These are phyloP conservation scores for Penicillium canescens DNA, from an alignment of 495 filamentous ascomycete genomes.

Conservation along the genomic window DNA sequence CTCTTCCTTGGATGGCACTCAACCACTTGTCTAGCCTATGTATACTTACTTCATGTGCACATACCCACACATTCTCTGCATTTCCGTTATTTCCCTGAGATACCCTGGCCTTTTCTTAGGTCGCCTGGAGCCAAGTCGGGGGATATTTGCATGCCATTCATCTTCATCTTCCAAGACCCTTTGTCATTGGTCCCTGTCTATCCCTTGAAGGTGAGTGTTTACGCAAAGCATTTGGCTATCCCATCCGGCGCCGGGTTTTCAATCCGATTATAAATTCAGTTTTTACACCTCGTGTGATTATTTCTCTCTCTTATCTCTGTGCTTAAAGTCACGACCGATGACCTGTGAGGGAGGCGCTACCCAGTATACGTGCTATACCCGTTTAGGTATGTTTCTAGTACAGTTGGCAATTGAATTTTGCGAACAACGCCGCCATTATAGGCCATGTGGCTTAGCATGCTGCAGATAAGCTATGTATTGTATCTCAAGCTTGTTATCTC, in stretches of 20 bases:
- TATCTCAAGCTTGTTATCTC: too few species aligned
- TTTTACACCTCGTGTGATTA: too few species aligned
- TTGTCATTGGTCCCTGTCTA: background rate
- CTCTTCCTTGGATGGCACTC: background rate
- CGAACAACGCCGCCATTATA: too few species aligned
- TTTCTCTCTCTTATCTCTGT: too few species aligned
- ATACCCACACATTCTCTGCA: conserved; percentile 6
- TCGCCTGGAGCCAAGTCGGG: background rate
- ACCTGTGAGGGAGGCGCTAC: too few species aligned
- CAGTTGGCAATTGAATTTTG: too few species aligned
- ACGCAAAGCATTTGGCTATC: background rate
- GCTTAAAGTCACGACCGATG: too few species aligned
- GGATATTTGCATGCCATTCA: conserved; percentile 1
- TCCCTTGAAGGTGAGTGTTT: background rate
- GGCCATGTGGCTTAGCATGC: too few species aligned
- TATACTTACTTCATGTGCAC: conserved; percentile 14
- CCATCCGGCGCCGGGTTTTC: background rate
- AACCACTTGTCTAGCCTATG: background rate
- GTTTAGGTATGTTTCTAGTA: too few species aligned
- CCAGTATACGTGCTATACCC: too few species aligned
- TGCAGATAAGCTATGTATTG: too few species aligned
- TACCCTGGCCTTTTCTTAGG: conserved; percentile 9
- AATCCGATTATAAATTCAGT: too few species aligned
- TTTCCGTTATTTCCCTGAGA: conserved; percentile 8
- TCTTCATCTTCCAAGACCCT: background rate